These are phyloP conservation scores for Stromatinia cepivora DNA, from an alignment of 2,329 filamentous ascomycete genomes.

Conservation along the genomic window DNA sequence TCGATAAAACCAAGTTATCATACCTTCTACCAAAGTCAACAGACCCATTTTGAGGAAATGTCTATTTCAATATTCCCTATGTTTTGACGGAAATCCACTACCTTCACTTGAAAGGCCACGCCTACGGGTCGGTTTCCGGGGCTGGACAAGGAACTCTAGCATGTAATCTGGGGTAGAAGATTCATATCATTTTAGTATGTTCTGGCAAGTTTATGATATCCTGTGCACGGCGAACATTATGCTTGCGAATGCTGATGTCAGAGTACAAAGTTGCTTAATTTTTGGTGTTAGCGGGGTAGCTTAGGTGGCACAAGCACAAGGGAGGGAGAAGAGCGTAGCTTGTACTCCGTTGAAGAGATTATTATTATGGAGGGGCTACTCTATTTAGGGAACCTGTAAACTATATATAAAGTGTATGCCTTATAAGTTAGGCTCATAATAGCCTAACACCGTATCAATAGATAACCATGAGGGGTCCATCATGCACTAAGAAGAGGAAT, in stretches of 20 bases:
- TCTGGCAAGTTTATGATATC: background rate
- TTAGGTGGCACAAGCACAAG: background rate
- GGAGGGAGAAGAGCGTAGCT: background rate
- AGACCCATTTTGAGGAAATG: slow-evolving; percentile 41
- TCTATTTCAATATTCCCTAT: background rate
- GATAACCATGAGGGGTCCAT: no score
- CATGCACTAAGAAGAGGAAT: background rate
- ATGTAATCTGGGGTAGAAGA: slow-evolving; percentile 18
- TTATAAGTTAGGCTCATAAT: no score
- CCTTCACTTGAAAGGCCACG: background rate
- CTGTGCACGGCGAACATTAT: background rate
- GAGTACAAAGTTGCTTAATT: background rate
- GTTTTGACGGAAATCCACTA: background rate
- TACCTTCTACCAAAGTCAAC: slow-evolving; percentile 54
- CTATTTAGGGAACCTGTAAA: no score
- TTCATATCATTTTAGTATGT: background rate
- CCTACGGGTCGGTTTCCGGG: background rate
- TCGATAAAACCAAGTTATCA: slow-evolving; percentile 43
- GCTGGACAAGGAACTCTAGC: background rate
- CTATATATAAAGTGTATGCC: no score
- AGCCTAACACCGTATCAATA: no score
- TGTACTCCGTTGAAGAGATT: no score
- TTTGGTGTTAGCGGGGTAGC: background rate
- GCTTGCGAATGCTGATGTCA: background rate
- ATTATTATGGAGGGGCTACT: no score